Conservation (phyloP, 1,284 basidiomycete genomes). For the Bondarzewia mesenterica region DNA sequence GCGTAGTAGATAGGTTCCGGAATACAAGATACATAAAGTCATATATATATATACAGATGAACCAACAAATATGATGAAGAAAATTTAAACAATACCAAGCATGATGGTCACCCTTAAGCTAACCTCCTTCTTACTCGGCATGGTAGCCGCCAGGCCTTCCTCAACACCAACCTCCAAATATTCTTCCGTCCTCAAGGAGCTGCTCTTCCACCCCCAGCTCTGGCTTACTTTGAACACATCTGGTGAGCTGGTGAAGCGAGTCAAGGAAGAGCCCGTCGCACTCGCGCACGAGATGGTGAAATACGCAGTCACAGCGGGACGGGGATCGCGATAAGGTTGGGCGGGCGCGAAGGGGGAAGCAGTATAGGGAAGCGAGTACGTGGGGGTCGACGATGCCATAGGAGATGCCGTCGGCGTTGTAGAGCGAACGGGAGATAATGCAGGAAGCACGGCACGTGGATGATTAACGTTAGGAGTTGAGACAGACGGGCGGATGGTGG, state of each 20-base stretch:
- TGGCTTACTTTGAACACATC: conserved; percentile 78
- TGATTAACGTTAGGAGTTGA: conserved; percentile 27
- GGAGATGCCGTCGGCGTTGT: conserved; percentile 27
- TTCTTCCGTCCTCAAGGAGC: conserved; percentile 52
- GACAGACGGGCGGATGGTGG: conserved; percentile 3
- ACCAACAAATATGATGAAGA: neutral
- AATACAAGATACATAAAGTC: too few relatives aligned
- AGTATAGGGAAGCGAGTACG: conserved; percentile 30
- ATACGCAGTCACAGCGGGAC: conserved; percentile 60
- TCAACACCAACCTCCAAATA: conserved; percentile 41
- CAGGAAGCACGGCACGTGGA: conserved; percentile 20
- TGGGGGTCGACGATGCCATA: conserved; percentile 13
- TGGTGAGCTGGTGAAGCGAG: conserved; percentile 79
- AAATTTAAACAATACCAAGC: conserved; percentile 6
- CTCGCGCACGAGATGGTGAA: conserved; percentile 82
- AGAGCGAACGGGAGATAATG: conserved; percentile 27
- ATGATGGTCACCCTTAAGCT: conserved; percentile 72
- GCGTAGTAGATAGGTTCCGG: too few relatives aligned
- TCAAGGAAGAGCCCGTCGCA: conserved; percentile 75
- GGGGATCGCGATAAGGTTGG: conserved; percentile 73
- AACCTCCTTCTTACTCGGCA: conserved; percentile 29
- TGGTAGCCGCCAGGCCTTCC: conserved; percentile 26
- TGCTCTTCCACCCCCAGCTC: conserved; percentile 80
- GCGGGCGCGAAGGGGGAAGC: conserved; percentile 35
- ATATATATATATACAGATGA: neutral